Conservation (phyloP, 1,139 yeast genomes). For the Candida smagusa region DNA sequence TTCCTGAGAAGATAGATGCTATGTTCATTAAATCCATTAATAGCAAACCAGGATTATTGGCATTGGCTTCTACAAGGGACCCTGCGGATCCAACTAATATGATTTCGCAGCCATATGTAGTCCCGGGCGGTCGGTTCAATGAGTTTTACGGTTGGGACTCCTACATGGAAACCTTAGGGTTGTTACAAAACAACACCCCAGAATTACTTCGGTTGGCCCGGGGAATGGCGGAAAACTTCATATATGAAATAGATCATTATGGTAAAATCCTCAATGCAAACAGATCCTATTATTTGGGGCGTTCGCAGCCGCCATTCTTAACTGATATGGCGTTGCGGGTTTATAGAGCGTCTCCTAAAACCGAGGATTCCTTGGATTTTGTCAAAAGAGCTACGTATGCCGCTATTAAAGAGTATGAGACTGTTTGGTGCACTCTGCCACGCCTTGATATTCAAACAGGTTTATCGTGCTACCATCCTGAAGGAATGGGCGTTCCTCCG, state of each 20-base stretch:
- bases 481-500: slow-evolving; percentile 89
- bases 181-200: slow-evolving; percentile 60
- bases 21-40: slow-evolving; percentile 75
- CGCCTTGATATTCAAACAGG: slow-evolving; percentile 76
- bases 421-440: slow-evolving; percentile 77
- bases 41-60: slow-evolving; percentile 80
- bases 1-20: slow-evolving; percentile 60
- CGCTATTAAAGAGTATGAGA: slow-evolving; percentile 81
- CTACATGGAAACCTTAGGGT: slow-evolving; percentile 85
- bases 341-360: slow-evolving; percentile 43
- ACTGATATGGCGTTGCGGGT: slow-evolving; percentile 87
- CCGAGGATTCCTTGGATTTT: slow-evolving; percentile 55
- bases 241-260: slow-evolving; percentile 84
- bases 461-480: slow-evolving; percentile 86
- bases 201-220: slow-evolving; percentile 56
- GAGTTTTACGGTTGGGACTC: slow-evolving; percentile 99
- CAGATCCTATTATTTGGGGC: slow-evolving; percentile 82
- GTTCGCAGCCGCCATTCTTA: slow-evolving; percentile 97
- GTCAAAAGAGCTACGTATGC: slow-evolving; percentile 65
- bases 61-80: slow-evolving; percentile 64
- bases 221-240: slow-evolving; percentile 91
- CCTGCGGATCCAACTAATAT: slow-evolving; percentile 50
- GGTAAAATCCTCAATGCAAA: slow-evolving; percentile 95
- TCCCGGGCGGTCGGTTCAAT: slow-evolving; percentile 96
- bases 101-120: slow-evolving; percentile 81